These are phyloP conservation scores for Globomyces pollinis-pini DNA, from an alignment of 192 early-diverging fungal species.

Conservation along the genomic window DNA sequence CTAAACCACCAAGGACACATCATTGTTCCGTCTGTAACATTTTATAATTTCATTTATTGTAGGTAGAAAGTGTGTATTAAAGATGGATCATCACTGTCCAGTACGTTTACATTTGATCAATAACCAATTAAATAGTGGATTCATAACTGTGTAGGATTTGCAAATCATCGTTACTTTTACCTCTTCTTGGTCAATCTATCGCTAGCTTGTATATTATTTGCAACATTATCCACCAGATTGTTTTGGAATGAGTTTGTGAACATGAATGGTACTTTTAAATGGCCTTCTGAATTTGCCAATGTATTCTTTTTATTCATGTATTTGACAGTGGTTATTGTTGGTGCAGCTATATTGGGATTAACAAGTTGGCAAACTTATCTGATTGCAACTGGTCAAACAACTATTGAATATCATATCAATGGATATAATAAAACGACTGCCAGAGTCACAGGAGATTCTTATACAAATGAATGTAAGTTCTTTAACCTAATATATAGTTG, in stretches of 20 bases:
- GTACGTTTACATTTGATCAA: no score
- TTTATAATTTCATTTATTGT: no score
- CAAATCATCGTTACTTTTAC: slow-evolving; percentile 49
- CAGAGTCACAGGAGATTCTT: slow-evolving; percentile 21
- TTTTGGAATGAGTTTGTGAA: slow-evolving; percentile 12
- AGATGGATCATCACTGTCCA: slow-evolving; percentile 45
- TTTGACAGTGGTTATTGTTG: slow-evolving; percentile 20
- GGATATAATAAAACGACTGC: slow-evolving; percentile 11
- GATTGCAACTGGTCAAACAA: slow-evolving; percentile 38
- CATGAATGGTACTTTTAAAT: background rate
- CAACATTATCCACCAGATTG: slow-evolving; percentile 4
- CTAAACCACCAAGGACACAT: slow-evolving; percentile 12
- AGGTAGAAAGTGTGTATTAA: slow-evolving; percentile 31
- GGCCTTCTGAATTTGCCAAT: background rate
- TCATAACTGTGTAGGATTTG: slow-evolving; percentile 40
- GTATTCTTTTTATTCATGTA: slow-evolving; percentile 23
- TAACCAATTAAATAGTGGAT: no score
- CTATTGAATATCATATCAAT: slow-evolving; percentile 37
- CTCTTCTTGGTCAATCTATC: slow-evolving; percentile 36
- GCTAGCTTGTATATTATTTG: slow-evolving; percentile 22
- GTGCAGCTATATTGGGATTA: slow-evolving; percentile 26
- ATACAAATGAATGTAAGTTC: background rate
- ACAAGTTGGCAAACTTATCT: slow-evolving; percentile 34
- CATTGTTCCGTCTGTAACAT: slow-evolving; percentile 17
- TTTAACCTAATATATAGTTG: slow-evolving; percentile 14